Percentiles rank a stretch among this genome's conserved stretches.
These are phyloP conservation scores for Kickxella alabastrina DNA, from an alignment of 192 early-diverging fungal species.

Conservation along the genomic window DNA sequence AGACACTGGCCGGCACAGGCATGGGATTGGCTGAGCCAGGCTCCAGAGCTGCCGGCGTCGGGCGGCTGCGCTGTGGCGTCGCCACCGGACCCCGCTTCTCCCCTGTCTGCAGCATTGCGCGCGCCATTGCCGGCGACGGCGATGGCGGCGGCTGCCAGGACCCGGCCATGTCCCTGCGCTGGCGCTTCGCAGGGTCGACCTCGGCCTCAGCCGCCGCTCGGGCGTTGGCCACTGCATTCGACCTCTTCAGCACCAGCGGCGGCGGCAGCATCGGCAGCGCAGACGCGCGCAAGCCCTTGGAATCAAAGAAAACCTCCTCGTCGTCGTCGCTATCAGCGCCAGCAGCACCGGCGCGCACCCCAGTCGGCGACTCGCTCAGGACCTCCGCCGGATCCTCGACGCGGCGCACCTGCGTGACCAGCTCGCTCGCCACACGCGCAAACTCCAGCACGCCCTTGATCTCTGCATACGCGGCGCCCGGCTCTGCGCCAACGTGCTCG, in stretches of 20 bases:
- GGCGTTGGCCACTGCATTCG: background rate
- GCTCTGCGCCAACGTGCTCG: constrained; percentile 53
- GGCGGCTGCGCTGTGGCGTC: background rate
- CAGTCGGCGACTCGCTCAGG: background rate
- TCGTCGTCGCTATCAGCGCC: constrained; percentile 20
- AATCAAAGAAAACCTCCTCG: constrained; percentile 42
- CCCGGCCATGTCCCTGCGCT: constrained; percentile 30
- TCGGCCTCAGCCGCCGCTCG: constrained; percentile 18
- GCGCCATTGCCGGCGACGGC: background rate
- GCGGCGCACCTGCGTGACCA: constrained; percentile 51
- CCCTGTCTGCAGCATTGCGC: background rate
- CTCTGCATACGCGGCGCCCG: constrained; percentile 18
- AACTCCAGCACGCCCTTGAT: constrained; percentile 59
- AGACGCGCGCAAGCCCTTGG: constrained; percentile 2
- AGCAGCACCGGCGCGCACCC: background rate
- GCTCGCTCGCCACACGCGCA: constrained; percentile 56
- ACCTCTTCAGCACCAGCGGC: constrained; percentile 9
- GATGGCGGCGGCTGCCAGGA: constrained; percentile 24
- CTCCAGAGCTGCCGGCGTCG: background rate
- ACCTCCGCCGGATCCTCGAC: constrained; percentile 23
- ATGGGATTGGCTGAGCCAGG: background rate
- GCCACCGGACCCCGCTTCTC: no score
- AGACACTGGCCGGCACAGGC: background rate
- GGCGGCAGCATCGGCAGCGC: background rate
- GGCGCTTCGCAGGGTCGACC: constrained; percentile 15